Evolutionary conservation across 2,329 filamentous ascomycete genomes (phyloP).

Genomic region (Lojkania enalia): DNA sequence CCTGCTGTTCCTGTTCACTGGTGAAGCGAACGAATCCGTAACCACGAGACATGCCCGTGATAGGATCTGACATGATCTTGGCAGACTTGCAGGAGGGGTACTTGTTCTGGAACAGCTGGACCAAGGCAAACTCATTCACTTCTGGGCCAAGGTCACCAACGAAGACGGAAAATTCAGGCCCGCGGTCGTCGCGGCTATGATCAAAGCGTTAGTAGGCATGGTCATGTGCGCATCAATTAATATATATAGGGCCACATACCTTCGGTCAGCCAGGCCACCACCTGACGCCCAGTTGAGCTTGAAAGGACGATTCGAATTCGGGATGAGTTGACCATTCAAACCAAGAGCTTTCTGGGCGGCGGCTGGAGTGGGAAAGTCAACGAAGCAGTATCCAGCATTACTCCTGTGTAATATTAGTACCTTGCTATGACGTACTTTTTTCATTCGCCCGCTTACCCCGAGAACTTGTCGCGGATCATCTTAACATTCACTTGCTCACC

Average conservation of each 20-base stretch:
- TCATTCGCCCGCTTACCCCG: constrained; percentile 67
- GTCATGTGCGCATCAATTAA: constrained; percentile 8
- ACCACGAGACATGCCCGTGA: constrained; percentile 94
- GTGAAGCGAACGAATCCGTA: constrained; percentile 98
- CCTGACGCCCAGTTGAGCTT: constrained; percentile 99
- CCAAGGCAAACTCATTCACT: constrained; percentile 97
- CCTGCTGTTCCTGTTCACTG: constrained; percentile 93
- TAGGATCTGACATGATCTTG: constrained; percentile 99
- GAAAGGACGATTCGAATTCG: constrained; percentile 92
- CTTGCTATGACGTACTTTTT: constrained; percentile 11
- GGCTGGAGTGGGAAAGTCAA: constrained; percentile 82
- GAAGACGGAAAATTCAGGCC: constrained; percentile 95
- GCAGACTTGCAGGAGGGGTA: constrained; percentile 98
- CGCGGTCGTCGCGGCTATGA: constrained; percentile 79
- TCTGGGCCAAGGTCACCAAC: constrained; percentile 97
- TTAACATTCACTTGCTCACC: constrained; percentile 97
- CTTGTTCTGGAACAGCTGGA: constrained; percentile 93
- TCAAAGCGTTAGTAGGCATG: constrained; percentile 22
- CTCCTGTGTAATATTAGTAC: constrained; percentile 66
- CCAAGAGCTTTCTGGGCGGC: constrained; percentile 89
- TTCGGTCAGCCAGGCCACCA: constrained; percentile 90
- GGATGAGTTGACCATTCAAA: constrained; percentile 85
- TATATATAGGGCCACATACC: constrained; percentile 56
- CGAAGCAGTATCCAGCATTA: constrained; percentile 98
- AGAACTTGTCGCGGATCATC: constrained; percentile 99